phyloP scores from a whole-genome alignment of 1,284 basidiomycete species.

The Boletellus sp. region DNA sequence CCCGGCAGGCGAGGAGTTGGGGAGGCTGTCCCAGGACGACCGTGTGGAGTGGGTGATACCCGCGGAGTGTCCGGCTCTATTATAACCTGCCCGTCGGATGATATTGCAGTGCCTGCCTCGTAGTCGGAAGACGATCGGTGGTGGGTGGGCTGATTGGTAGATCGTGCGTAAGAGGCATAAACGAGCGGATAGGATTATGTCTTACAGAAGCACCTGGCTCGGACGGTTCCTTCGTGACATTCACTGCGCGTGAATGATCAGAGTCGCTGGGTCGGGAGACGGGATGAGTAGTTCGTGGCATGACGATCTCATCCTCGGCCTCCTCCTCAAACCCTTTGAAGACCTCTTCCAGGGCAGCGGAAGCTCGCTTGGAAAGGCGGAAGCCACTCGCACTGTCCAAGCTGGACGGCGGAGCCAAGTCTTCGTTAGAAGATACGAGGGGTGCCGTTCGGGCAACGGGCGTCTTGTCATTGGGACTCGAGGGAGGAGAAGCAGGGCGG shows the following conservation, averaged over 20 bases:
- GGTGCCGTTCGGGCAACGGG: slow-evolving; percentile 40
- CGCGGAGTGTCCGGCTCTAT: slow-evolving; percentile 45
- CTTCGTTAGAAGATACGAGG: slow-evolving; percentile 32
- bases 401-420: slow-evolving; percentile 18
- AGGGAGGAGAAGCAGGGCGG: slow-evolving; percentile 40
- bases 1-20: slow-evolving; percentile 69
- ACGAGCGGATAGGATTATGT: slow-evolving; percentile 4
- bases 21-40: slow-evolving; percentile 42
- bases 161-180: slow-evolving; percentile 20
- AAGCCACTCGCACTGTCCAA: slow-evolving; percentile 26
- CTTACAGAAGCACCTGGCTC: slow-evolving; percentile 26
- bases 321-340: slow-evolving; percentile 71
- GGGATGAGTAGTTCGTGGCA: slow-evolving; percentile 57
- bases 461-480: slow-evolving; percentile 48
- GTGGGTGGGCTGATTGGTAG: slow-evolving; percentile 15
- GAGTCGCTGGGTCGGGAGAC: slow-evolving; percentile 36
- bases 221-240: slow-evolving; percentile 17
- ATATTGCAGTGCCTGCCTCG: slow-evolving; percentile 66
- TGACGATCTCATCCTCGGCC: slow-evolving; percentile 65
- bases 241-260: slow-evolving; percentile 21
- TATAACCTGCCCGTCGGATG: slow-evolving; percentile 52
- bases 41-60: slow-evolving; percentile 49
- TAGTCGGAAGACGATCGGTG: slow-evolving; percentile 34
- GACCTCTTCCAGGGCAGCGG: slow-evolving; percentile 63
- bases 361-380: slow-evolving; percentile 54